Base-by-base conservation (phyloP, 139 green algal genomes). In the Spirogloea muscicola region DNA sequence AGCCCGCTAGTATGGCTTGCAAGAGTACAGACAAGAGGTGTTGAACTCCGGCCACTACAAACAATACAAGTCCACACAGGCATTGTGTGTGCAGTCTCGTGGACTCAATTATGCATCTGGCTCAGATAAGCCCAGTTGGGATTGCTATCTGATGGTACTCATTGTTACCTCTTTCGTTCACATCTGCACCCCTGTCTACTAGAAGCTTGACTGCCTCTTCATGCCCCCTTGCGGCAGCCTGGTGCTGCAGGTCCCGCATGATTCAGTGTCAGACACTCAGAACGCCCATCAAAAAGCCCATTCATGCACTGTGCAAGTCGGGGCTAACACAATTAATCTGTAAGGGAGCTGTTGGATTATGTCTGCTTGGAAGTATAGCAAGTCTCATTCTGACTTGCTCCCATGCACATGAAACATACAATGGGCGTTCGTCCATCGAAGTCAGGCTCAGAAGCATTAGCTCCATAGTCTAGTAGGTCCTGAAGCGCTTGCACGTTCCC, bases 181-280 rank as follows among this genome's bases (percentile, higher is more conserved):
- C 55, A 38, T 64, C 55, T 64, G 55, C 55, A 13, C 31, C 13
- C 16, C 31, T 21, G 13, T 10, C 55, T 27, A 64, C 13, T 10
- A 64, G 55, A 10, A 64, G 10, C 27, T 64, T 13, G 31, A 9
- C 10, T 13, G 10, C 27, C 55, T 64, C 55, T 9, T 44, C 10
- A 38, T 64, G 55, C 29, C 55, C 55, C 31, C 31, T 64, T 13
- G 55, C 55, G 10, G 55, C 55, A 41, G 55, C 55, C 55, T 41
- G 55, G 31, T 64, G 55, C 46, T 31, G 21, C 21, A 55, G 21
- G 21, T 21, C 21, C 21, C 21, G 21, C 21, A 55, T 31, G 21
- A 31, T 21, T 21, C 46, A 21, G 46, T 31, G 21, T 55, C 46
- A 21, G 21, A 31, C 46, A 55, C 21, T 31, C 21, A 21, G 21